phyloP scores from a whole-genome alignment of 2,329 filamentous ascomycete genomes.

The Neofusicoccum ribis region DNA sequence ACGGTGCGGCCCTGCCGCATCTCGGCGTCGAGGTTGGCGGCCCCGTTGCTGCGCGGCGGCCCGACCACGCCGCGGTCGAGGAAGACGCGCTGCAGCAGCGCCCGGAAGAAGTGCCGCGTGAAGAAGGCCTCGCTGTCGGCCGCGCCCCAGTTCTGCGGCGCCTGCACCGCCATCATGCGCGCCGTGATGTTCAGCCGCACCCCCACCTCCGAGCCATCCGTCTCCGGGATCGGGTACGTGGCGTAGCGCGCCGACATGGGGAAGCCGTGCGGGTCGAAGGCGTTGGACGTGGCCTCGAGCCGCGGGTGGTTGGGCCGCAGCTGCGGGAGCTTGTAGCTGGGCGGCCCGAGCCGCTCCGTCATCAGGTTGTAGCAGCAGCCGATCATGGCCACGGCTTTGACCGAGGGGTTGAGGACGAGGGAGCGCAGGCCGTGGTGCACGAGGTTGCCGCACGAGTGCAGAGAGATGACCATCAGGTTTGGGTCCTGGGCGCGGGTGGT shows the following conservation, averaged over 20 bases:
- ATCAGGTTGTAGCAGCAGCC: conserved; percentile 98
- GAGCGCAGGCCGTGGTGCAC: conserved; percentile 91
- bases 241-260: conserved; percentile 79
- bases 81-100: conserved; percentile 88
- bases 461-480: conserved; percentile 81
- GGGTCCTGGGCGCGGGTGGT: conserved; percentile 35
- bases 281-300: conserved; percentile 65
- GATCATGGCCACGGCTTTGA: conserved; percentile 90
- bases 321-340: conserved; percentile 80
- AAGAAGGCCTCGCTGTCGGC: conserved; percentile 86
- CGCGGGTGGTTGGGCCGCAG: conserved; percentile 74
- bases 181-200: conserved; percentile 92
- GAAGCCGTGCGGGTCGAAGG: conserved; percentile 87
- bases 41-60: conserved; percentile 44
- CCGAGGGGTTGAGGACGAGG: conserved; percentile 77
- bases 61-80: conserved; percentile 78
- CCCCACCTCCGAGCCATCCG: conserved; percentile 50
- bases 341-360: conserved; percentile 83
- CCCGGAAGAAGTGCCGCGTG: conserved; percentile 87
- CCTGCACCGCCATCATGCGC: conserved; percentile 97
- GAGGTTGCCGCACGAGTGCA: conserved; percentile 97
- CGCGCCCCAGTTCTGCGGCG: conserved; percentile 85
- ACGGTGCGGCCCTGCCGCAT: conserved; percentile 25
- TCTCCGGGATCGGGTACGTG: conserved; percentile 39
- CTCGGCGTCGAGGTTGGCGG: conserved; percentile 30